A percentile compares a stretch with the other conserved stretches of the same genome.
These are phyloP conservation scores for Hypsizygus marmoreus DNA, from an alignment of 768 basidiomycete genomes.

Conservation along the genomic window DNA sequence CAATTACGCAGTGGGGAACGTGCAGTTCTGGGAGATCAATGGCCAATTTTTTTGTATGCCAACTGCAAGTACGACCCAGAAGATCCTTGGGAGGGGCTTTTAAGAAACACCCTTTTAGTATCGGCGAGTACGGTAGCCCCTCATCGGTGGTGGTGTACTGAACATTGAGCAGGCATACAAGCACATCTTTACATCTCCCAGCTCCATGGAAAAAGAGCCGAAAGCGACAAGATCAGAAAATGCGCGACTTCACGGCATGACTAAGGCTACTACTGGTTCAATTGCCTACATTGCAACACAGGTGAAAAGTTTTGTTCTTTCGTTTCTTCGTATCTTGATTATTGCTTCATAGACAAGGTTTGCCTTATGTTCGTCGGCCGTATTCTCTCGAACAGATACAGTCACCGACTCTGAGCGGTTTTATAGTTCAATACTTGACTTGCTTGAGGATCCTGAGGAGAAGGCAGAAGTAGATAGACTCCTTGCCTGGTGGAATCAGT, in stretches of 20 bases:
- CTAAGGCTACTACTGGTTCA: conserved; percentile 9
- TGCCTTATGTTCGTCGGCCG: too few species aligned
- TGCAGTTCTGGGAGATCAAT: conserved; percentile 19
- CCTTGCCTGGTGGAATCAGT: too few species aligned
- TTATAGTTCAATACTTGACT: too few species aligned
- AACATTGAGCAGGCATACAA: conserved; percentile 8
- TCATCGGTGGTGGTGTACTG: too few species aligned
- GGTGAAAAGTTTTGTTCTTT: conserved; percentile 5
- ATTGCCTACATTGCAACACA: conserved; percentile 17
- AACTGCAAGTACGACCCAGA: conserved; percentile 18
- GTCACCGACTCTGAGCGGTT: too few species aligned
- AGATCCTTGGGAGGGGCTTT: conserved; percentile 26
- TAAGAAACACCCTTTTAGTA: conserved; percentile 21
- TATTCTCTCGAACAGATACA: too few species aligned
- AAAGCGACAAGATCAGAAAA: conserved; percentile 9
- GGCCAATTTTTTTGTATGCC: conserved; percentile 25
- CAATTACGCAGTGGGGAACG: conserved; percentile 7
- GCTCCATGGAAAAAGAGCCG: conserved; percentile 5
- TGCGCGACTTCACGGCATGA: conserved; percentile 16
- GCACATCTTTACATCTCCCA: conserved; percentile 12
- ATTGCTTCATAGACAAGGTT: too few species aligned
- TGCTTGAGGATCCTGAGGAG: too few species aligned
- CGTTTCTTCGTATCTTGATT: too few species aligned
- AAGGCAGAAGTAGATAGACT: too few species aligned
- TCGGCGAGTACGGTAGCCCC: conserved; percentile 16